Evolutionary conservation across 2,329 filamentous ascomycete genomes (phyloP).

Genomic region (Xylaria sp.): DNA sequence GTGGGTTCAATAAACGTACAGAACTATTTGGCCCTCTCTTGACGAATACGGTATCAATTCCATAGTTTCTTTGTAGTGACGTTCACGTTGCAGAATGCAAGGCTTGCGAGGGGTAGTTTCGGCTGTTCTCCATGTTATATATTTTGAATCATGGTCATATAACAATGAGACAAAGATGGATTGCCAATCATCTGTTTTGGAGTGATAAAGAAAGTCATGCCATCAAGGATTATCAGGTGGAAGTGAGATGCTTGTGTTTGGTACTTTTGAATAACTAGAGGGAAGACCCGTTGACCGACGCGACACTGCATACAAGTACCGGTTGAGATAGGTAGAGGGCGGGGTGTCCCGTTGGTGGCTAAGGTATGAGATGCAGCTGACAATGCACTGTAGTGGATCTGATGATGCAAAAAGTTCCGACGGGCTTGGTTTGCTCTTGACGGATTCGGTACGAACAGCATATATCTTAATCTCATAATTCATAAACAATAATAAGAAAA

Average conservation of each 20-base stretch:
- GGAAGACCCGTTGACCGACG: neutral
- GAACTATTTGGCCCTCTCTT: conserved; percentile 78
- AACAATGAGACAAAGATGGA: neutral
- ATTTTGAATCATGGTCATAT: conserved; percentile 16
- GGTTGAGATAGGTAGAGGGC: neutral
- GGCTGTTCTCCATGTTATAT: conserved; percentile 34
- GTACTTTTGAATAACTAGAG: neutral
- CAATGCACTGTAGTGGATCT: conserved; percentile 2
- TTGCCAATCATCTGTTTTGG: conserved; percentile 22
- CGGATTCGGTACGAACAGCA: neutral
- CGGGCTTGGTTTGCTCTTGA: neutral
- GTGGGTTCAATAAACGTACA: conserved; percentile 64
- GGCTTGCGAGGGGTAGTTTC: conserved; percentile 25
- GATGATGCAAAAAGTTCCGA: neutral
- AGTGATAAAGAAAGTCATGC: conserved; percentile 11
- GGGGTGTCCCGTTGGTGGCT: neutral
- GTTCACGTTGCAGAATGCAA: conserved; percentile 27
- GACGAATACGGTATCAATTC: conserved; percentile 82
- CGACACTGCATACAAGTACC: neutral
- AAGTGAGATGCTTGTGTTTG: neutral
- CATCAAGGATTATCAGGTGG: neutral
- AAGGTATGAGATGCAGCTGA: conserved; percentile 1
- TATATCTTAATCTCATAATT: neutral
- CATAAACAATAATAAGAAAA: neutral
- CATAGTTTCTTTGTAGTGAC: conserved; percentile 50